Evolutionary conservation across 129 eudicot genomes (phyloP), one percentile per base, ranked within the genome.

Genomic region (Calendula officinalis): DNA sequence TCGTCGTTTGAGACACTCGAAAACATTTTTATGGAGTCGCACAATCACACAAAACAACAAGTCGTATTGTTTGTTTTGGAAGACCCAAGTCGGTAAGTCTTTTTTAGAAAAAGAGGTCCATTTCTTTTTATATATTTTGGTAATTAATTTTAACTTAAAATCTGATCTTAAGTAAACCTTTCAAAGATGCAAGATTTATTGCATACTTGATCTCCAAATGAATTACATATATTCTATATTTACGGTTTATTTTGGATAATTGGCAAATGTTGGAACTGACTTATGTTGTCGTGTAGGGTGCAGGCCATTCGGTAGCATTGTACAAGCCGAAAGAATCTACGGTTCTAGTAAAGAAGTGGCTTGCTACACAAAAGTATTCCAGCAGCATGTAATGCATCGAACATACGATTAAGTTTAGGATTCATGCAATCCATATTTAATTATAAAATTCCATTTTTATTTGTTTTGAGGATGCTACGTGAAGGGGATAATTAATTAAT

Each of bases 241-340:
- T 2, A 22, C 56, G 10, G 3, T 22, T 51, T 6, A 2, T 7
- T 16, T 50, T 50, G 8, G 6, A 17, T 22, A 51, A 22, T 34
- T 51, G 36, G 22, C 11, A 17, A 51, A 51, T 9, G 33, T 22
- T 22, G 30, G 30, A 22, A 51, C 9, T 45, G 34, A 14, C 33
- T 2, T 8, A 5, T 17, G 34, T 22, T 22, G 11, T 6, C 7
- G 17, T 56, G 51, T 30, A 41, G 72, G 72, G 72, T 32, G 72
- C 45, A 16, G 64, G 72, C 15, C 72, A 67, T 67, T 67, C 72
- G 32, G 64, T 67, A 46, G 62, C 72, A 40, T 53, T 27, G 33
- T 67, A 67, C 63, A 67, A 67, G 63, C 63, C 72, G 38, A 67
- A 16, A 67, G 63, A 67, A 67, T 52, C 64, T 8, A 54, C 42